These are phyloP conservation scores for Ilyonectria destructans DNA, from an alignment of 2,329 filamentous ascomycete species.

Conservation along the genomic window DNA sequence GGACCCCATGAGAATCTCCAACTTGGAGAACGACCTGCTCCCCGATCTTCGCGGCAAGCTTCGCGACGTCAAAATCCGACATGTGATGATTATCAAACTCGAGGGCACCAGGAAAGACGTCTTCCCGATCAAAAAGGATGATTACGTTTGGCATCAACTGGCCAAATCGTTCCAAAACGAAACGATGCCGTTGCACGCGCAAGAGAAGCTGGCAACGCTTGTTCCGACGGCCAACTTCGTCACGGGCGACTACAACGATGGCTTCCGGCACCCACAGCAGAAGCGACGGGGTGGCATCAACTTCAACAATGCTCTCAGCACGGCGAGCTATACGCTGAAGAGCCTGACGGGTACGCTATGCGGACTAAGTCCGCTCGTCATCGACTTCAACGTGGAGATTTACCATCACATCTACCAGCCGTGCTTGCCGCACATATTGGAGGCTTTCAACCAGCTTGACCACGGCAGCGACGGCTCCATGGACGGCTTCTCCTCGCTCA, in stretches of 20 bases:
- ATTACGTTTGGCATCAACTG: constrained; percentile 53
- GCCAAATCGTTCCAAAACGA: constrained; percentile 48
- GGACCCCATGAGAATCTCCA: constrained; percentile 59
- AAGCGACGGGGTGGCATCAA: constrained; percentile 45
- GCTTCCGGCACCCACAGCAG: neutral
- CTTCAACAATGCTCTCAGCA: constrained; percentile 56
- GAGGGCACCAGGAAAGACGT: constrained; percentile 62
- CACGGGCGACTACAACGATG: constrained; percentile 4
- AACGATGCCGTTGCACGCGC: constrained; percentile 50
- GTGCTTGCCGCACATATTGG: constrained; percentile 57
- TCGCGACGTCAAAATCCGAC: constrained; percentile 55
- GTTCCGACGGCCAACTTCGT: constrained; percentile 31
- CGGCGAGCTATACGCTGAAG: constrained; percentile 60
- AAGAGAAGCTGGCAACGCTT: constrained; percentile 42
- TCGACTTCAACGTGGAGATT: constrained; percentile 59
- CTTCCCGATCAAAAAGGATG: constrained; percentile 59
- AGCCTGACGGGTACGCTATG: constrained; percentile 59
- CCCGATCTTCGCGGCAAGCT: constrained; percentile 42
- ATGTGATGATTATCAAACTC: constrained; percentile 59
- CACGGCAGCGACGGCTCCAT: constrained; percentile 6
- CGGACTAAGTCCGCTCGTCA: constrained; percentile 57
- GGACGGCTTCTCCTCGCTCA: constrained; percentile 19
- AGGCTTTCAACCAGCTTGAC: constrained; percentile 49
- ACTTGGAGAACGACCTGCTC: constrained; percentile 52
- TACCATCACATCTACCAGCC: constrained; percentile 59